Conservation (phyloP, 345 rosid species). For the Ricinus communis region DNA sequence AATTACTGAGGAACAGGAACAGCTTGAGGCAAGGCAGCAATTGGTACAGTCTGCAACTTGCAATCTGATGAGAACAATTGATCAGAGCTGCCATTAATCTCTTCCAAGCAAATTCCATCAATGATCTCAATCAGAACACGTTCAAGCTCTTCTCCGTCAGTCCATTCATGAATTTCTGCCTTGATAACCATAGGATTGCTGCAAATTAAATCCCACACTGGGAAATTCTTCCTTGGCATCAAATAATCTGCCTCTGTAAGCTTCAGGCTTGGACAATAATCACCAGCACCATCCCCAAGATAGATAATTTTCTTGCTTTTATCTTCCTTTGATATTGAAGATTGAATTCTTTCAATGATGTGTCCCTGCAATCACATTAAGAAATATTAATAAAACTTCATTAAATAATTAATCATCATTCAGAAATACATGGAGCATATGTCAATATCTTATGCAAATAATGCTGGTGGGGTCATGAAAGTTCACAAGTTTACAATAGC, state of each 20-base stretch:
- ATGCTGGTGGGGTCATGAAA: too few species aligned
- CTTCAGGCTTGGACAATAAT: constrained; percentile 79
- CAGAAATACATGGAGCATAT: too few species aligned
- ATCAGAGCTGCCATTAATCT: not conserved
- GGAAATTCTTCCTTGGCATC: constrained; percentile 90
- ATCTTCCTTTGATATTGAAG: constrained; percentile 46
- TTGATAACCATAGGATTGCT: constrained; percentile 49
- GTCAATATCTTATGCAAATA: too few species aligned
- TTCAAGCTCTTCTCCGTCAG: constrained; percentile 66
- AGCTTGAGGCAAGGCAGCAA: constrained; percentile 33
- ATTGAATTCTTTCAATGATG: constrained; percentile 65
- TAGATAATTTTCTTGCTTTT: constrained; percentile 53
- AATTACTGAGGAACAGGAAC: constrained; percentile 44
- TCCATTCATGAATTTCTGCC: constrained; percentile 74
- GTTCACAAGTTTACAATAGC: not conserved
- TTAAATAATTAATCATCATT: too few species aligned
- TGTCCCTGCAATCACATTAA: constrained; percentile 38
- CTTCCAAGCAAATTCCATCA: constrained; percentile 22
- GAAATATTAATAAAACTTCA: not conserved
- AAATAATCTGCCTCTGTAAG: constrained; percentile 48
- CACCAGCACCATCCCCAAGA: constrained; percentile 82
- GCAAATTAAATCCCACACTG: constrained; percentile 73
- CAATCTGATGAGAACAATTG: constrained; percentile 44
- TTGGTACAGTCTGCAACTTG: constrained; percentile 48
- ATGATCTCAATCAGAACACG: constrained; percentile 39